Percentiles rank a stretch among this genome's conserved stretches.
phyloP scores from a whole-genome alignment of 2,329 filamentous ascomycete species.

The Gremmenia infestans region DNA sequence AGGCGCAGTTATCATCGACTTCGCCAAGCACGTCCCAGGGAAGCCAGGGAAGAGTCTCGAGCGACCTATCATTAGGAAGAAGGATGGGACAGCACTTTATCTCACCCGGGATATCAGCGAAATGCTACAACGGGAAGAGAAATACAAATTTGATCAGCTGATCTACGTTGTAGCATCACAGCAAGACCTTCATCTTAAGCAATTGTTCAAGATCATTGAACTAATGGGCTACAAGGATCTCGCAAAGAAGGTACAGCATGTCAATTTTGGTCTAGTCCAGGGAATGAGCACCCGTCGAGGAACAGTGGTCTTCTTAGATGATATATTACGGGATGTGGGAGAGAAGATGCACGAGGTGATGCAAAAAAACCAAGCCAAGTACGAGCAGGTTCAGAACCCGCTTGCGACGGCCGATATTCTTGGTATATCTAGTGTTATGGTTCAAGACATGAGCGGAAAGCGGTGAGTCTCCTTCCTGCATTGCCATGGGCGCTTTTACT shows the following conservation, averaged over 20 bases:
- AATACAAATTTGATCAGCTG: conserved; percentile 70
- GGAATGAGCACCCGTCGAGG: conserved; percentile 68
- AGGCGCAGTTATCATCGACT: conserved; percentile 70
- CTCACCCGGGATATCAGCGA: conserved; percentile 75
- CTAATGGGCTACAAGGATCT: conserved; percentile 66
- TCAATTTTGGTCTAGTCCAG: conserved; percentile 70
- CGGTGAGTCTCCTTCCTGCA: conserved; percentile 45
- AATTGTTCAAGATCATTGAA: conserved; percentile 73
- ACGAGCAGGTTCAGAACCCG: conserved; percentile 81
- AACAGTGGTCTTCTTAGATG: conserved; percentile 68
- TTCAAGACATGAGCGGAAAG: conserved; percentile 97
- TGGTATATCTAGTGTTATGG: conserved; percentile 94
- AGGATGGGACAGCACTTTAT: conserved; percentile 71
- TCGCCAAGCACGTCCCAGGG: conserved; percentile 60
- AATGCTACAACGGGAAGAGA: conserved; percentile 58
- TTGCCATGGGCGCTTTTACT: background rate
- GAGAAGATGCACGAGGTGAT: conserved; percentile 99
- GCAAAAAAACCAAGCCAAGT: conserved; percentile 86
- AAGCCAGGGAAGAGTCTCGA: conserved; percentile 66
- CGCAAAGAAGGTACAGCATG: conserved; percentile 62
- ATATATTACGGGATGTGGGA: conserved; percentile 72
- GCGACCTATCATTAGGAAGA: conserved; percentile 66
- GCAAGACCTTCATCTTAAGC: conserved; percentile 68
- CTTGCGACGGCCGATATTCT: conserved; percentile 77
- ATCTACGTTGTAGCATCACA: conserved; percentile 72